Conservation (phyloP, 1,139 yeast genomes). For the Suhomyces bolitotheri region DNA sequence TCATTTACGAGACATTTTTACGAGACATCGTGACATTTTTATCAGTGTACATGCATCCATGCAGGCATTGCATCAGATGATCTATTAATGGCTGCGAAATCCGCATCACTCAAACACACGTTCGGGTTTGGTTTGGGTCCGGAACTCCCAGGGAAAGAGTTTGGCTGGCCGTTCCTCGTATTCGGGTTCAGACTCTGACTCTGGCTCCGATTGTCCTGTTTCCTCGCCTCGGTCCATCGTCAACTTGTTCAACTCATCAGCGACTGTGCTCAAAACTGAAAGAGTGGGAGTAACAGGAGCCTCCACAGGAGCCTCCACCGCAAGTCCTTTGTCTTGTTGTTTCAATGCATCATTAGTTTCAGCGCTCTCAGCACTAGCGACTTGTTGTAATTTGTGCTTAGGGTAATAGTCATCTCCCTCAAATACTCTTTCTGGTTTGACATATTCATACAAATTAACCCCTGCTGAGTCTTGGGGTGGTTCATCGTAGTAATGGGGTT, state of each 20-base stretch:
- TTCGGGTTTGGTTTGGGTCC: conserved; percentile 23
- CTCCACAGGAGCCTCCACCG: too few species aligned
- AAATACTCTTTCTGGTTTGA: conserved; percentile 35
- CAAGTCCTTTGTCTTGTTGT: too few species aligned
- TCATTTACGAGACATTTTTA: neutral
- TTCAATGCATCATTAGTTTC: neutral
- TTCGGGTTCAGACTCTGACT: conserved; percentile 4
- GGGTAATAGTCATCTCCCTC: conserved; percentile 32
- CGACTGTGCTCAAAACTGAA: conserved; percentile 5
- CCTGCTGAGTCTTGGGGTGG: conserved; percentile 8
- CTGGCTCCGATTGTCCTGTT: conserved; percentile 2
- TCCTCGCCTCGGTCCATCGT: conserved; percentile 7
- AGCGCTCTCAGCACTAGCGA: neutral
- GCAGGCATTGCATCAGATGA: neutral
- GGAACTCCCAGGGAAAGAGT: conserved; percentile 44
- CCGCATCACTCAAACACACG: conserved; percentile 27
- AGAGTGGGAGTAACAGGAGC: conserved; percentile 8
- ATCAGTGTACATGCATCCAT: too few species aligned
- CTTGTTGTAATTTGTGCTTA: conserved; percentile 22
- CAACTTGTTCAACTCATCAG: conserved; percentile 6
- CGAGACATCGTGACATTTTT: neutral
- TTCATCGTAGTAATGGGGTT: neutral
- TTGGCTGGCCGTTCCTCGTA: conserved; percentile 17
- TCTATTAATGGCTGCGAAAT: conserved; percentile 4
- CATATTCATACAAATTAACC: conserved; percentile 9